These are phyloP conservation scores for Schizophyllum commune DNA, from an alignment of 1,284 basidiomycete genomes.

Conservation along the genomic window DNA sequence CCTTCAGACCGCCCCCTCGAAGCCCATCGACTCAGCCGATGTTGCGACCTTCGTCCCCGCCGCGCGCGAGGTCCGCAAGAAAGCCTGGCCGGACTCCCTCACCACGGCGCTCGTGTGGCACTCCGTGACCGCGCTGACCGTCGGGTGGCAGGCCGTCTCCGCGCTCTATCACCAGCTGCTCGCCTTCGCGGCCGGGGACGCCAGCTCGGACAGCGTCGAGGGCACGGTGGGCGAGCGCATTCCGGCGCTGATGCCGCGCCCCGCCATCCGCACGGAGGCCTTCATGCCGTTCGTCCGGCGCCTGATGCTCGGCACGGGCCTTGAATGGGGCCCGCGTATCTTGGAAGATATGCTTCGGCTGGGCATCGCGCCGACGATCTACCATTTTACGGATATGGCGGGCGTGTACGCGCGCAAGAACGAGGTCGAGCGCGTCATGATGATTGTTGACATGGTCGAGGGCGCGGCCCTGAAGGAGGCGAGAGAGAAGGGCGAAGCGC, in stretches of 20 bases:
- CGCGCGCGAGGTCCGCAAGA: neutral
- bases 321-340: conserved; percentile 20
- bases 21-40: neutral
- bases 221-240: neutral
- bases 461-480: neutral
- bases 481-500: neutral
- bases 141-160: neutral
- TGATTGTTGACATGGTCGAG: conserved; percentile 27
- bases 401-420: conserved; percentile 25
- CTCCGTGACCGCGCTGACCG: neutral
- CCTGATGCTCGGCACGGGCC: conserved; percentile 18
- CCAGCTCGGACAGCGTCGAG: neutral
- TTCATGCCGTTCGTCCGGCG: conserved; percentile 32
- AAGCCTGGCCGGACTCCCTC: neutral
- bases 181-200: neutral
- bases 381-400: conserved; percentile 33
- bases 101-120: conserved; percentile 1
- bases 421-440: conserved; percentile 20
- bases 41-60: neutral
- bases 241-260: conserved; percentile 4
- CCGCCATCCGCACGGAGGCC: conserved; percentile 14
- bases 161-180: neutral
- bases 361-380: conserved; percentile 25
- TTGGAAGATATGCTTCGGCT: conserved; percentile 29
- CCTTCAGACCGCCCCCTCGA: neutral